Conservation (phyloP, 2,329 filamentous ascomycete genomes). For the Seiridium unicorne region DNA sequence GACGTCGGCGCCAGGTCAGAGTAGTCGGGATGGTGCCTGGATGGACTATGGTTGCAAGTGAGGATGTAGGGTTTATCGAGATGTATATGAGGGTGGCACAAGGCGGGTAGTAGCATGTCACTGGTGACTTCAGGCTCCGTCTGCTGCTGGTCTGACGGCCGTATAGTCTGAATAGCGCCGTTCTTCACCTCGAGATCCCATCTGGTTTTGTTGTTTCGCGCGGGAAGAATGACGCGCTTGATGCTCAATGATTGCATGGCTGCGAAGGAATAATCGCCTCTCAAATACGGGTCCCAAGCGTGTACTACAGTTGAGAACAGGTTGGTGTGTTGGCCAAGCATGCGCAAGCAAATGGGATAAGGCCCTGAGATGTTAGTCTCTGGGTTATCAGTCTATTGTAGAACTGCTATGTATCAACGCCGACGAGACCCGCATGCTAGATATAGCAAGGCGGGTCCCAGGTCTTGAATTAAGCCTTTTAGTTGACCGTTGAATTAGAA, state of each 20-base stretch:
- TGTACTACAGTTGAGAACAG: no score
- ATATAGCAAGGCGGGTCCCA: no score
- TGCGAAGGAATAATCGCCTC: not conserved
- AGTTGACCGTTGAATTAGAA: not conserved
- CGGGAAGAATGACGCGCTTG: slow-evolving; percentile 15
- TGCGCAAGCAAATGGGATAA: not conserved
- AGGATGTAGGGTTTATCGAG: slow-evolving; percentile 66
- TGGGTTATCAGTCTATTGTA: no score
- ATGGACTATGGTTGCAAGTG: slow-evolving; percentile 28
- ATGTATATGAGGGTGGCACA: slow-evolving; percentile 74
- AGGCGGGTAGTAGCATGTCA: slow-evolving; percentile 33
- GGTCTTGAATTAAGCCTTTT: not conserved
- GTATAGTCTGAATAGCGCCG: slow-evolving; percentile 16
- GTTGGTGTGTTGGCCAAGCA: not conserved
- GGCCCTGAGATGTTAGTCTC: no score
- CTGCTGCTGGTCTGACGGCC: slow-evolving; percentile 11
- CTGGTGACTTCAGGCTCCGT: slow-evolving; percentile 10
- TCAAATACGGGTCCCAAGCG: no score
- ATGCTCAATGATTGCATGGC: slow-evolving; percentile 9
- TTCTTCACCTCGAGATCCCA: slow-evolving; percentile 18
- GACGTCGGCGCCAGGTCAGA: slow-evolving; percentile 55
- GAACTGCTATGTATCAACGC: no score
- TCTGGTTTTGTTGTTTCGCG: slow-evolving; percentile 5
- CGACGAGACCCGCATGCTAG: no score
- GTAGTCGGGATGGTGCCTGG: slow-evolving; percentile 48